Evolutionary conservation across 805 yeast genomes (phyloP), one percentile per base, ranked within the genome.

Genomic region (Zygoascus biomembranicola): DNA sequence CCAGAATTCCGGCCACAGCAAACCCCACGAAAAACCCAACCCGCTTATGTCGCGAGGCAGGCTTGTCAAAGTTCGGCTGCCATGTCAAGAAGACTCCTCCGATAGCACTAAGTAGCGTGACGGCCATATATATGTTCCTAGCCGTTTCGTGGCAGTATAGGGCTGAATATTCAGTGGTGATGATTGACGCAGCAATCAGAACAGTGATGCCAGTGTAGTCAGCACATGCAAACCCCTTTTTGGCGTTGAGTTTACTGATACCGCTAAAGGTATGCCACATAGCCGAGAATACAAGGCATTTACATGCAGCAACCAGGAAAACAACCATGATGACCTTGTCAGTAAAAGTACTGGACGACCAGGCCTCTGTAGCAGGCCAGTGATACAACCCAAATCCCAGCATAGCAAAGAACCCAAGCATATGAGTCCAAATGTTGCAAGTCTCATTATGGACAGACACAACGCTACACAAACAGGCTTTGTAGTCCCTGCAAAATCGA

Each of bases 181-280:
- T 73, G 47, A 94, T 85, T 2, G 96, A 87, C 14, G 95, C 92
- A 0, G 96, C 85, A 61, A 92, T 90, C 59, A 94, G 73, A 13
- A 90, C 77, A 0, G 97, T 89, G 60, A 92, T 92, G 1, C 99
- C 99, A 6, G 95, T 85, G 69, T 92, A 92, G 71, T 92, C 99
- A 44, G 90, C 81, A 68, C 99, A 94, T 0, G 97, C 97, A 70
- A 87, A 88, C 51, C 81, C 78, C 59, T 82, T 76, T 66, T 96
- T 78, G 57, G 81, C 66, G 19, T 73, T 63, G 46, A 85, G 68
- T 50, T 77, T 77, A 16, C 92, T 80, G 58, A 89, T 86, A 57
- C 89, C 83, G 55, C 85, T 80, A 69, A 89, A 90, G 2, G 97
- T 87, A 69, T 92, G 99, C 97, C 97, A 92, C 43, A 84, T 70